Percentiles rank a stretch among this genome's conserved stretches.
Conservation (phyloP, 163 green algal species). For the Scenedesmus sp. region DNA sequence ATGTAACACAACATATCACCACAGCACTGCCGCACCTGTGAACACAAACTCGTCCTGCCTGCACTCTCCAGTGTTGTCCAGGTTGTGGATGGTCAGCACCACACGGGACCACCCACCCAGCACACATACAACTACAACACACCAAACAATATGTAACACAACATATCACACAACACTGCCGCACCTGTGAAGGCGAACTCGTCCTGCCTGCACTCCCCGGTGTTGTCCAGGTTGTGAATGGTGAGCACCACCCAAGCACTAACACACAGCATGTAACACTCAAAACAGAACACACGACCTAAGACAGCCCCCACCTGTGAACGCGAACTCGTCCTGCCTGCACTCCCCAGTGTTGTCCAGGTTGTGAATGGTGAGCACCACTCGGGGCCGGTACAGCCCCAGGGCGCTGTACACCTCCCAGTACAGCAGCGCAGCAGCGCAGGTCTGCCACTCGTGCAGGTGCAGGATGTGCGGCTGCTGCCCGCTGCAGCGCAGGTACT, state of each 20-base stretch:
- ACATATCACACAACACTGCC: background rate
- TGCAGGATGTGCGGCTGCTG: slow-evolving; percentile 91
- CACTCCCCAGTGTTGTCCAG: slow-evolving; percentile 94
- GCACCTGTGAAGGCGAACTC: slow-evolving; percentile 87
- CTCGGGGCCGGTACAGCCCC: slow-evolving; percentile 67
- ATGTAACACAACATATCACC: background rate
- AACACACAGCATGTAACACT: background rate
- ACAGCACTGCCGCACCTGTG: slow-evolving; percentile 58
- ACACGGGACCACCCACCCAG: slow-evolving; percentile 56
- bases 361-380: slow-evolving; percentile 97
- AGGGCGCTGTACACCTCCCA: slow-evolving; percentile 87
- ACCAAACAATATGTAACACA: background rate
- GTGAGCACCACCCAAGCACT: slow-evolving; percentile 81
- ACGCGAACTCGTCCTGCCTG: slow-evolving; percentile 90
- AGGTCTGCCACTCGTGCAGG: slow-evolving; percentile 94
- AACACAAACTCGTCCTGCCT: slow-evolving; percentile 89
- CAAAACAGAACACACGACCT: background rate
- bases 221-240: slow-evolving; percentile 98
- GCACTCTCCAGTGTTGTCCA: slow-evolving; percentile 92
- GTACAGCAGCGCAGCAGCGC: slow-evolving; percentile 89
- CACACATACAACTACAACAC: background rate
- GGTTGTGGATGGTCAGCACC: slow-evolving; percentile 96
- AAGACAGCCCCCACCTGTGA: slow-evolving; percentile 63
- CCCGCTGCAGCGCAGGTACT: slow-evolving; percentile 76
- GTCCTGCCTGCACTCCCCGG: slow-evolving; percentile 89